These are phyloP conservation scores for Phenoliferia sp. DNA, from an alignment of 1,284 basidiomycete genomes.

Conservation along the genomic window DNA sequence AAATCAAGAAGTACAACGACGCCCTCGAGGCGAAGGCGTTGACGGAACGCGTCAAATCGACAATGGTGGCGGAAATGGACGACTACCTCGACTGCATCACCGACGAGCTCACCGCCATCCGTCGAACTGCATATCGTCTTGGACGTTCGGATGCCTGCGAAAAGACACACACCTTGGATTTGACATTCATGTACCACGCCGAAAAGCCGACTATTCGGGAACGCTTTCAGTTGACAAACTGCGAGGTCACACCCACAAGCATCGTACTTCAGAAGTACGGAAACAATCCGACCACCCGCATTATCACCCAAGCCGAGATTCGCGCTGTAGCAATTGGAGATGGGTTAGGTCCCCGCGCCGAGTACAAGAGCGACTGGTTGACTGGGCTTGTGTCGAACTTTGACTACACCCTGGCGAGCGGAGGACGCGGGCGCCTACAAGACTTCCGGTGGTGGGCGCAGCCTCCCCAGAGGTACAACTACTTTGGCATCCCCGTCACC, in stretches of 20 bases:
- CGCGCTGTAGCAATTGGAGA: not conserved
- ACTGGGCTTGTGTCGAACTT: not conserved
- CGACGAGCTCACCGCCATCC: not conserved
- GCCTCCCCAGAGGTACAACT: not conserved
- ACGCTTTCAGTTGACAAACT: not conserved
- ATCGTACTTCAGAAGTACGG: not conserved
- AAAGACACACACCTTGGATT: not conserved
- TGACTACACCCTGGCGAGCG: not conserved
- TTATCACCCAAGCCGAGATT: not conserved
- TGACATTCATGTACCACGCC: not conserved
- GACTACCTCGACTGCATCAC: not conserved
- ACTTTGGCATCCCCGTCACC: not conserved
- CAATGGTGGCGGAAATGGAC: not conserved
- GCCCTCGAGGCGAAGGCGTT: not conserved
- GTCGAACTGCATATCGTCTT: not conserved
- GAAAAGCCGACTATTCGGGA: not conserved
- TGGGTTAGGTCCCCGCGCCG: too few species aligned
- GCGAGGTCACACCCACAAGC: not conserved
- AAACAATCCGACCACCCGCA: not conserved
- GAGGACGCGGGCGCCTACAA: not conserved
- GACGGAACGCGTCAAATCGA: not conserved
- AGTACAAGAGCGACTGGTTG: not conserved
- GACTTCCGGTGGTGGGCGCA: not conserved
- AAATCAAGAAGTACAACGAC: not conserved
- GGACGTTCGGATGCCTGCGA: not conserved